A percentile compares a stretch with the other conserved stretches of the same genome.
These are phyloP conservation scores for Knufia fluminis DNA, from an alignment of 2,329 filamentous ascomycete genomes.

Conservation along the genomic window DNA sequence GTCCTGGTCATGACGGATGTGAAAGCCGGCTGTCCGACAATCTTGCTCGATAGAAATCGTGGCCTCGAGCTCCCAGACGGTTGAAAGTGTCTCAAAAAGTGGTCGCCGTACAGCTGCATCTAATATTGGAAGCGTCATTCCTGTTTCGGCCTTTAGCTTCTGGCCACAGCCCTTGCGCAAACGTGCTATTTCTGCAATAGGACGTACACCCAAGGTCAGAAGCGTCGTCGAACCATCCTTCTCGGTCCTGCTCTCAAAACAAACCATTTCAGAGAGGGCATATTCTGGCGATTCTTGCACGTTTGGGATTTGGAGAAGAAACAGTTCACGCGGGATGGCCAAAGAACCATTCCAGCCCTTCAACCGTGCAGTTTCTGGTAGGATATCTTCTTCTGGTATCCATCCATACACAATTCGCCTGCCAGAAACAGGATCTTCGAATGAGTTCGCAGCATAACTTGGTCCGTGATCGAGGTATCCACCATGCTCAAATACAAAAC, in stretches of 20 bases:
- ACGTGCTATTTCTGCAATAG: background rate
- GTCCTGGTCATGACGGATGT: constrained; percentile 22
- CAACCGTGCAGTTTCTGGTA: constrained; percentile 32
- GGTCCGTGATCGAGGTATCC: constrained; percentile 42
- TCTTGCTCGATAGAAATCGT: background rate
- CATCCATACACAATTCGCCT: constrained; percentile 40
- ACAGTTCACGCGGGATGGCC: constrained; percentile 38
- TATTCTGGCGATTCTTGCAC: constrained; percentile 32
- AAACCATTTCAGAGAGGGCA: constrained; percentile 32
- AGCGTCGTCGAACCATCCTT: constrained; percentile 8
- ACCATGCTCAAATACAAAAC: constrained; percentile 31
- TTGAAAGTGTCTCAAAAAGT: background rate
- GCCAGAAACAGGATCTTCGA: constrained; percentile 35
- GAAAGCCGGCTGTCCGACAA: constrained; percentile 7
- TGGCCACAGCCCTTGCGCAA: constrained; percentile 2
- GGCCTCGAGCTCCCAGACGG: constrained; percentile 4
- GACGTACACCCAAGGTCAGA: background rate
- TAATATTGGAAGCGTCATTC: background rate
- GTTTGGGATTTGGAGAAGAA: constrained; percentile 29
- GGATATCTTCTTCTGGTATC: constrained; percentile 42
- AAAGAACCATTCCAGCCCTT: constrained; percentile 44
- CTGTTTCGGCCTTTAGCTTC: constrained; percentile 12
- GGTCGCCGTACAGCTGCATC: background rate
- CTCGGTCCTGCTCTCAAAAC: constrained; percentile 21
- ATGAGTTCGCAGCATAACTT: constrained; percentile 42